Evolutionary conservation across 2,329 filamentous ascomycete genomes (phyloP), one percentile per base, ranked within the genome.

Genomic region (Penicillium sp.): DNA sequence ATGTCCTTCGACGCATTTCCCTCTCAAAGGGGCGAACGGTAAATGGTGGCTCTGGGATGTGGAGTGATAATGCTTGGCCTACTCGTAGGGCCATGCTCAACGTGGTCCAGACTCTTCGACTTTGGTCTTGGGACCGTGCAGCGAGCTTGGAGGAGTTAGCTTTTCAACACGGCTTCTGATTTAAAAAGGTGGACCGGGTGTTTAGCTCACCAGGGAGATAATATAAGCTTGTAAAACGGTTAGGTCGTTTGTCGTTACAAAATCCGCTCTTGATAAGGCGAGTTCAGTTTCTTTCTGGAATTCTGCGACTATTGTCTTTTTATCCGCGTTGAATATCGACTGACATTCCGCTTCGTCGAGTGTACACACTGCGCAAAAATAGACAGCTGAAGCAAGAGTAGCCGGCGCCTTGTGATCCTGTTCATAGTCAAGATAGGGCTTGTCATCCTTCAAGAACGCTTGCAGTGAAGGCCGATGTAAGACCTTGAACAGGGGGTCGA

Each of bases 61-160:
- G 59, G 6, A 68, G 64, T 6, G 52, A 68, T 13, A 65, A 52
- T 12, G 64, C 63, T 52, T 69, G 66, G 2, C 54, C 65, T 29
- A 66, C 60, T 34, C 64, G 63, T 2, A 69, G 50, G 3, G 64
- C 66, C 55, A 68, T 60, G 41, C 59, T 58, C 13, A 65, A 39
- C 64, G 68, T 64, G 3, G 65, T 68, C 65, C 66, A 68, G 6
- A 64, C 59, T n/a, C 64, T 57, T 31, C 65, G 60, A 30, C 58
- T 66, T 52, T 65, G 62, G 43, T 67, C 64, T 47, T 64, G 64
- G 4, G 54, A 61, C 14, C 64, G 61, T 12, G 62, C 55, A 8
- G 58, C 58, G n/a, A 63, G 50, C 60, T 63, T 41, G 7, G 9
- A 31, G 4, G 2, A 2, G 12, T 59, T 22, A 50, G 49, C 7